Evolutionary conservation across 306 rosid species (phyloP), one percentile per base, ranked within the genome.

Genomic region (Dicorynia guianensis): DNA sequence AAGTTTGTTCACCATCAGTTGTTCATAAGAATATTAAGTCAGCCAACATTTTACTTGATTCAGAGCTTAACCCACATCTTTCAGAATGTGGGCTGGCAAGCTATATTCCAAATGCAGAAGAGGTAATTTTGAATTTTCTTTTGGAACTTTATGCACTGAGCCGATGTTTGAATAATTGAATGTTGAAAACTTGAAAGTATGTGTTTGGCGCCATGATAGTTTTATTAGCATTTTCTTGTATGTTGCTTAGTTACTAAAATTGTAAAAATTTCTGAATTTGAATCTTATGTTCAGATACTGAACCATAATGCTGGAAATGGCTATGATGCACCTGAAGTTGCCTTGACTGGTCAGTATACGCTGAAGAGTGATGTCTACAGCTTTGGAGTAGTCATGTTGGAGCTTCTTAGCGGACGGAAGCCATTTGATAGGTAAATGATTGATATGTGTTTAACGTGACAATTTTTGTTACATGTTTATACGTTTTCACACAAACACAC

Each of bases 371-470:
- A 96, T 54, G 87, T 96, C 40, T 96, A 89, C 53, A 85, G 98
- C 83, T 96, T 96, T 69, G 99, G 99, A 83, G 91, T 92, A 70
- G 91, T 96, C 55, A 96, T 96, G 99, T 75, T 96, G 83, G 99
- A 96, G 84, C 99, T 96, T 81, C 87, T 96, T 46, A 90, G 93
- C 12, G 99, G 99, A 30, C 92, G 98, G 7, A 90, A 89, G 71
- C 94, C 99, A 55, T 96, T 89, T 80, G 99, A 96, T 80, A 92
- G 97, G 99, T 92, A 76, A 80, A 77, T 42, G 19, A 60, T 79
- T 55, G 47, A 59, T 25, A 69, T 49, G 15, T 3, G 46, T 11
- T 40, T 79, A n/a, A 34, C 46, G 15, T 63, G 9, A 39, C 68
- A 36, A 18, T 69, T 30, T 67, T 33, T 36, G 34, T 46, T 59